Evolutionary conservation across 305 asterid genomes (phyloP).

Genomic region (Andrographis paniculata): DNA sequence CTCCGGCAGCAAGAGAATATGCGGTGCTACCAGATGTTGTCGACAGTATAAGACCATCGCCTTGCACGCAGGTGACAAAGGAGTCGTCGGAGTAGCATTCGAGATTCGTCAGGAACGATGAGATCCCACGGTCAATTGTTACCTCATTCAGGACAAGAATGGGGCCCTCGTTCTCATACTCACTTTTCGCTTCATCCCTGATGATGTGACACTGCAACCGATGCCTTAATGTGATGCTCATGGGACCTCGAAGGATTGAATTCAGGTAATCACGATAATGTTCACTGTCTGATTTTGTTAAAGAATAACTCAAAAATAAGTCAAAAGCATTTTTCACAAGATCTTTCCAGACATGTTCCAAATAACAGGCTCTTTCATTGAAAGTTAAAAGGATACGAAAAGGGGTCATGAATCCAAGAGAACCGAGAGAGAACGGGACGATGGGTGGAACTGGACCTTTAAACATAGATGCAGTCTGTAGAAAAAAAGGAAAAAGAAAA

Average conservation of each 20-base stretch:
- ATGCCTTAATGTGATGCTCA: conserved; percentile 83
- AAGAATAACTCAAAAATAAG: conserved; percentile 25
- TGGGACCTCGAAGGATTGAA: conserved; percentile 72
- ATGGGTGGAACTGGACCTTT: conserved; percentile 99
- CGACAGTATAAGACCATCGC: conserved; percentile 90
- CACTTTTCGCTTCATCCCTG: conserved; percentile 75
- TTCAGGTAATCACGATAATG: conserved; percentile 66
- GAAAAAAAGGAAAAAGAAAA: conserved; percentile 1
- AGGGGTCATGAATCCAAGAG: conserved; percentile 99
- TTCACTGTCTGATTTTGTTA: conserved; percentile 74
- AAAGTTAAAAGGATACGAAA: conserved; percentile 68
- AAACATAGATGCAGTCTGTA: conserved; percentile 98
- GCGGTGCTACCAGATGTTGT: conserved; percentile 99
- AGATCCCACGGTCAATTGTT: conserved; percentile 93
- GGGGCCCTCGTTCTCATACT: conserved; percentile 80
- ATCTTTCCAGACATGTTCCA: conserved; percentile 1
- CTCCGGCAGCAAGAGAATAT: conserved; percentile 98
- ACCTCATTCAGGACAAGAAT: conserved; percentile 87
- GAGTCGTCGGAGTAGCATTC: conserved; percentile 93
- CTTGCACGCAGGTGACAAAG: conserved; percentile 91
- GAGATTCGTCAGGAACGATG: conserved; percentile 86
- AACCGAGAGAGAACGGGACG: conserved; percentile 95
- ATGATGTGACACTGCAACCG: conserved; percentile 88
- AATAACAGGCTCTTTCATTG: neutral
- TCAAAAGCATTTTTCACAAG: conserved; percentile 4